Evolutionary conservation across 768 basidiomycete genomes (phyloP).

Genomic region (Suillus variegatus): DNA sequence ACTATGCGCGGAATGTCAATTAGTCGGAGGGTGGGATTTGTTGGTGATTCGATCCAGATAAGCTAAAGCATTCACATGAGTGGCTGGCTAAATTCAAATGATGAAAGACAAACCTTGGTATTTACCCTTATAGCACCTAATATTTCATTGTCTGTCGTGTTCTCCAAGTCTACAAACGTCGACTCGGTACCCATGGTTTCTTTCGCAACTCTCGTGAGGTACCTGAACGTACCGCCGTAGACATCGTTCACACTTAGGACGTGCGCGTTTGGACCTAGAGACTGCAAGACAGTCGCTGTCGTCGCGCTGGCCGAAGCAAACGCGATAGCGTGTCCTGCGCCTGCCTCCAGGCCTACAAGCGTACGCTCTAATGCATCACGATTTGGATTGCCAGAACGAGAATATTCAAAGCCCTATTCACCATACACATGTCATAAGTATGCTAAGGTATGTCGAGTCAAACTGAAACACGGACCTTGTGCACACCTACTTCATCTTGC

Average conservation of each 20-base stretch:
- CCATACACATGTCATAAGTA: background rate
- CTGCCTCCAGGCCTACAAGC: conserved; percentile 77
- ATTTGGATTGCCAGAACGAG: conserved; percentile 88
- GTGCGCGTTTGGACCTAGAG: conserved; percentile 74
- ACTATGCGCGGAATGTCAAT: conserved; percentile 79
- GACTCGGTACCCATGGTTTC: conserved; percentile 68
- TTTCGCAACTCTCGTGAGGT: conserved; percentile 65
- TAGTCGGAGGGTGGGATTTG: conserved; percentile 90
- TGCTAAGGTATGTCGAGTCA: background rate
- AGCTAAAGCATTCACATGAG: conserved; percentile 46
- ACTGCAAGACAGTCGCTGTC: conserved; percentile 80
- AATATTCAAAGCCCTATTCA: conserved; percentile 83
- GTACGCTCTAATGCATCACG: conserved; percentile 75
- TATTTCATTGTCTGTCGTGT: conserved; percentile 62
- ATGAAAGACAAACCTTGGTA: conserved; percentile 64
- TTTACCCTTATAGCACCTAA: conserved; percentile 67
- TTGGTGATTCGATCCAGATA: conserved; percentile 94
- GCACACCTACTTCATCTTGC: conserved; percentile 74
- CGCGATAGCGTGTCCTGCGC: conserved; percentile 71
- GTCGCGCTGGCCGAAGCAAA: conserved; percentile 87
- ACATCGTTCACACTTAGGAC: conserved; percentile 89
- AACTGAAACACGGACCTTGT: conserved; percentile 52
- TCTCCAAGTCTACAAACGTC: conserved; percentile 82
- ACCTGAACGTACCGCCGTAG: conserved; percentile 92
- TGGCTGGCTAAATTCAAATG: background rate